Conservation (phyloP, 306 rosid species). For the Ormosia semicastrata region DNA sequence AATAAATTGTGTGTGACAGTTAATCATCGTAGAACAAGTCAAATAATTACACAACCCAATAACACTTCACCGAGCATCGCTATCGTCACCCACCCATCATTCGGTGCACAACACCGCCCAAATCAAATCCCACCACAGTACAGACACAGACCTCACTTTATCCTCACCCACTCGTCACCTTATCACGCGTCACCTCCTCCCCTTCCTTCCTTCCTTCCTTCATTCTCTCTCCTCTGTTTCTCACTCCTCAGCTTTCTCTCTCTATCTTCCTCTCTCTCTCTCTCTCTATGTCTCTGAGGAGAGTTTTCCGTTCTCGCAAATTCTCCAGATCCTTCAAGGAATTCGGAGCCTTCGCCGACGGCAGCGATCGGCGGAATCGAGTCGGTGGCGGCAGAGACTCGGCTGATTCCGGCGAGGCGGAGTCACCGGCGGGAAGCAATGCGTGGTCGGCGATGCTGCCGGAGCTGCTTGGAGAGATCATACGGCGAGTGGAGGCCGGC, state of each 20-base stretch:
- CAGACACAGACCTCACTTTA: not conserved
- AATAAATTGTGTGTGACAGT: too few species aligned
- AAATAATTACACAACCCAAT: not conserved
- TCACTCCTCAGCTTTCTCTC: not conserved
- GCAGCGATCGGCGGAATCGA: not conserved
- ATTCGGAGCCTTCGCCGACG: slow-evolving; percentile 27
- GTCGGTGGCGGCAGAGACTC: not conserved
- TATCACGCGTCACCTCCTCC: not conserved
- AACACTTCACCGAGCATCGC: not conserved
- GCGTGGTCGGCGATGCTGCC: slow-evolving; percentile 84
- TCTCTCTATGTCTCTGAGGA: slow-evolving; percentile 59
- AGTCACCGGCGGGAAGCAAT: not conserved
- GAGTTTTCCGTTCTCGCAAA: slow-evolving; percentile 65
- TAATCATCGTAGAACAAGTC: not conserved
- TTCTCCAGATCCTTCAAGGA: slow-evolving; percentile 65
- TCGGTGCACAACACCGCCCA: not conserved
- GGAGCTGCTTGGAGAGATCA: slow-evolving; percentile 83
- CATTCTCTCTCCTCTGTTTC: not conserved
- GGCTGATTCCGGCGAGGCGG: not conserved
- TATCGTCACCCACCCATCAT: not conserved
- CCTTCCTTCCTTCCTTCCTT: not conserved
- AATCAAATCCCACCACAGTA: too few species aligned
- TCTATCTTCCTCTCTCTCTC: slow-evolving; percentile 4
- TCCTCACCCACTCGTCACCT: slow-evolving; percentile 32
- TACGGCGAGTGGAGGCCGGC: slow-evolving; percentile 66